Conservation (phyloP, 2,329 filamentous ascomycete genomes). For the Xylariaceae sp. region DNA sequence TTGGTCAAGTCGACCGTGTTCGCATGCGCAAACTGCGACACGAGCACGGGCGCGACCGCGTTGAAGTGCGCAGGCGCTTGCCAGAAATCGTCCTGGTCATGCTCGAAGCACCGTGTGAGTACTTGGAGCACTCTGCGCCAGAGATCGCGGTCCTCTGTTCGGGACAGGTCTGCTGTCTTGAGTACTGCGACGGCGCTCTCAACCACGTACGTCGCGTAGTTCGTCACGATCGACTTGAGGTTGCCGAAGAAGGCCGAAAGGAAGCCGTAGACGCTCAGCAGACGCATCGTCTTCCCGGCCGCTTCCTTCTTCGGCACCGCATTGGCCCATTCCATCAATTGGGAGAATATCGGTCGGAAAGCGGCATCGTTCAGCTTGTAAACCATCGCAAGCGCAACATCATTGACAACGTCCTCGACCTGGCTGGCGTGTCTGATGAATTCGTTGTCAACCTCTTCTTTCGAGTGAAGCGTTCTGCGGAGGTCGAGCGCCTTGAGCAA, state of each 20-base stretch:
- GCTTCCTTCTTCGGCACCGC: conserved; percentile 58
- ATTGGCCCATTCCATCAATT: conserved; percentile 76
- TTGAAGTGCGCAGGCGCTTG: conserved; percentile 83
- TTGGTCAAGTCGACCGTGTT: conserved; percentile 36
- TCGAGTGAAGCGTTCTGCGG: conserved; percentile 49
- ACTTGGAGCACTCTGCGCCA: conserved; percentile 67
- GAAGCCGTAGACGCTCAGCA: conserved; percentile 77
- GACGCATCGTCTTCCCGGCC: conserved; percentile 53
- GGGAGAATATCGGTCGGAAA: conserved; percentile 86
- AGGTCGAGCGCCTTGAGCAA: conserved; percentile 59
- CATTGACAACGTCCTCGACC: conserved; percentile 61
- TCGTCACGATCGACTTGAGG: conserved; percentile 90
- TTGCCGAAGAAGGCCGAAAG: conserved; percentile 72
- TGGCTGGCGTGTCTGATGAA: conserved; percentile 46
- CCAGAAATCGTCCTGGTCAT: conserved; percentile 96
- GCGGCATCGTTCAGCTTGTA: conserved; percentile 93
- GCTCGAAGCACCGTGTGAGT: conserved; percentile 69
- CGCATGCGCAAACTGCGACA: conserved; percentile 57
- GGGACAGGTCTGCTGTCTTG: conserved; percentile 36
- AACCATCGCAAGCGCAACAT: conserved; percentile 78
- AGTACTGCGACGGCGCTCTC: conserved; percentile 68
- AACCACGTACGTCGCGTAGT: conserved; percentile 79
- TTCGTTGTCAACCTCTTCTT: conserved; percentile 38
- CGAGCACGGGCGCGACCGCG: conserved; percentile 62
- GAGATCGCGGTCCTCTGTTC: conserved; percentile 51